phyloP scores from a whole-genome alignment of 257 asterid genomes.

The Schizonepeta tenuifolia region DNA sequence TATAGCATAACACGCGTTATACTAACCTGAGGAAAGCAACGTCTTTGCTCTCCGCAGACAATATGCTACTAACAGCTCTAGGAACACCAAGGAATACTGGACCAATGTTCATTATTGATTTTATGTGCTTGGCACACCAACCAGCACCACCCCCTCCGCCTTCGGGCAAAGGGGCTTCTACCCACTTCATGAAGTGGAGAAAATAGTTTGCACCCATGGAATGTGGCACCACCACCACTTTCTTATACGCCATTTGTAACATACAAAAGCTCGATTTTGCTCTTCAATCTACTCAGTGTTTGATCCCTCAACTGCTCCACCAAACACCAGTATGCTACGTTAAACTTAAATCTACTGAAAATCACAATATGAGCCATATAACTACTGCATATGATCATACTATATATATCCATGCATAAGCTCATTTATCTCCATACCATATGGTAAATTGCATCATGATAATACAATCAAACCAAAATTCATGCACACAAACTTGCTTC shows the following conservation, averaged over 20 bases:
- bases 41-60: slow-evolving; percentile 90
- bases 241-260: slow-evolving; percentile 63
- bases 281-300: slow-evolving; percentile 79
- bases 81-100: slow-evolving; percentile 95
- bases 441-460: not conserved
- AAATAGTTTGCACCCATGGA: slow-evolving; percentile 92
- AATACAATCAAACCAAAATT: not conserved
- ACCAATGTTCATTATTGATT: slow-evolving; percentile 76
- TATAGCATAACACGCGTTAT: not conserved
- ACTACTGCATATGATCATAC: not conserved
- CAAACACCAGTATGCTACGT: slow-evolving; percentile 15
- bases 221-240: slow-evolving; percentile 96
- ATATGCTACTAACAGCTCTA: slow-evolving; percentile 59
- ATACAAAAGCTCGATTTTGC: slow-evolving; percentile 89
- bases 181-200: slow-evolving; percentile 94
- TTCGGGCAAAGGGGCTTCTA: slow-evolving; percentile 72
- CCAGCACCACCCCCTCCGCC: slow-evolving; percentile 87
- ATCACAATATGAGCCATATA: not conserved
- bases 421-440: not conserved
- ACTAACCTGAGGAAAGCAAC: slow-evolving; percentile 78
- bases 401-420: not conserved
- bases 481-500: not conserved
- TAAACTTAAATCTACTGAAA: not conserved
- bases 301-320: slow-evolving; percentile 77
- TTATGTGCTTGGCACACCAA: slow-evolving; percentile 92